Conservation (phyloP, 805 yeast genomes). For the Pichia ethanolica region DNA sequence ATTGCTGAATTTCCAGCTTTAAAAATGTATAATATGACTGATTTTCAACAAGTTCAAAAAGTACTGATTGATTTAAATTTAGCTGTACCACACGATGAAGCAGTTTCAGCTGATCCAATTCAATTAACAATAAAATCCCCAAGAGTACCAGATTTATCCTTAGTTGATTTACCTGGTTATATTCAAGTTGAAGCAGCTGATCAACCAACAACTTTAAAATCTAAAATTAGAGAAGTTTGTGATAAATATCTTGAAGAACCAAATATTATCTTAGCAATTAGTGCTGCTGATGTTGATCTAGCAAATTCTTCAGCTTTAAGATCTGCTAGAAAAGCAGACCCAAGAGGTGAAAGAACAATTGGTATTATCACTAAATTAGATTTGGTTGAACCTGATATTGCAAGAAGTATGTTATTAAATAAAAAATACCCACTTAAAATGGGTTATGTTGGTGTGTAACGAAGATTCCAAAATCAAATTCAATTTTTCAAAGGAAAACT, state of each 20-base stretch:
- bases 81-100: constrained; percentile 83
- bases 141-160: constrained; percentile 79
- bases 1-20: constrained; percentile 91
- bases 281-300: constrained; percentile 96
- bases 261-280: constrained; percentile 88
- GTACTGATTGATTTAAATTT: constrained; percentile 81
- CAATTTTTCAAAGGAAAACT: constrained; percentile 46
- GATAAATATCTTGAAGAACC: constrained; percentile 84
- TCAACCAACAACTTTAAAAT: constrained; percentile 80
- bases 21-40: constrained; percentile 72
- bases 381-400: constrained; percentile 71
- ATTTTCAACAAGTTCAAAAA: constrained; percentile 82
- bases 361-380: constrained; percentile 96
- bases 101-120: constrained; percentile 89
- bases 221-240: constrained; percentile 72
- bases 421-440: constrained; percentile 81
- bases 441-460: constrained; percentile 99
- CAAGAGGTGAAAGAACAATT: constrained; percentile 89
- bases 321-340: constrained; percentile 86
- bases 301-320: constrained; percentile 93
- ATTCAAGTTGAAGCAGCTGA: constrained; percentile 96
- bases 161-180: constrained; percentile 96
- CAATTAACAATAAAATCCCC: constrained; percentile 89
- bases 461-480: constrained; percentile 42
- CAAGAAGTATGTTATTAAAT: constrained; percentile 61